Base-by-base conservation (phyloP, 1,139 yeast genomes). In the Diutina catenulata region DNA sequence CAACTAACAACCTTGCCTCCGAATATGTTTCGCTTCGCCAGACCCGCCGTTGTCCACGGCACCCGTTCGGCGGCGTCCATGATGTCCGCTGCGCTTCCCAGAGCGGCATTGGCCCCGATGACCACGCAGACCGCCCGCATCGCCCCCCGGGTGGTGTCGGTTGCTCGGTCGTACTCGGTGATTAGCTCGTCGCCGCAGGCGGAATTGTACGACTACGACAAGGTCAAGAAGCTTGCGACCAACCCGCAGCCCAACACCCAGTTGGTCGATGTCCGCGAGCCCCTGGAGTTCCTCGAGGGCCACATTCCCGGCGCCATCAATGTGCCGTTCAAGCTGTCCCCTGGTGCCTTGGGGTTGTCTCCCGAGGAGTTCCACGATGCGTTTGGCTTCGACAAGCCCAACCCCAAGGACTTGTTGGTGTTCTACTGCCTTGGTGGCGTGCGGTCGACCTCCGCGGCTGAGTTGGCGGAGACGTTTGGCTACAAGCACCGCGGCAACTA, bases 401-500 rank as follows among this genome's bases (percentile, higher is more conserved):
- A 62, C 5, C 56, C 65, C 33, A 77, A 75, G 37, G 74, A 81
- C 52, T 86, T 84, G 49, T 67, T 91, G 54, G 74, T 91, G 32
- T 88, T 91, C 59, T 88, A 88, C 62, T 91, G 98, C 61, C 75
- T 82, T 41, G 95, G 84, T 5, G 98, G 98, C 40, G 83, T 87
- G 37, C 76, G 98, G 63, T 81, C 94, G 32, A 70, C 87, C 36
- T 86, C 87, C 42, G 93, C 96, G 33, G 95, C 87, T 53, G 94
- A 83, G 51, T 68, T 88, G 52, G 98, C 97, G 20, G 75, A 76
- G 45, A 81, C 94, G 24, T 83, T 79, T 60, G 98, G 97, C 14
- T 91, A 87, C 60, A 65, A 73, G 42, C 72, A 81, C 46, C 68
- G 88, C 49, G 82, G 84, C 40, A 78, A 80, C 52, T 81, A 88